Percentiles rank a stretch among this genome's conserved stretches.
Conservation (phyloP, 371 early-diverging fungal species). For the Mucor indicus region DNA sequence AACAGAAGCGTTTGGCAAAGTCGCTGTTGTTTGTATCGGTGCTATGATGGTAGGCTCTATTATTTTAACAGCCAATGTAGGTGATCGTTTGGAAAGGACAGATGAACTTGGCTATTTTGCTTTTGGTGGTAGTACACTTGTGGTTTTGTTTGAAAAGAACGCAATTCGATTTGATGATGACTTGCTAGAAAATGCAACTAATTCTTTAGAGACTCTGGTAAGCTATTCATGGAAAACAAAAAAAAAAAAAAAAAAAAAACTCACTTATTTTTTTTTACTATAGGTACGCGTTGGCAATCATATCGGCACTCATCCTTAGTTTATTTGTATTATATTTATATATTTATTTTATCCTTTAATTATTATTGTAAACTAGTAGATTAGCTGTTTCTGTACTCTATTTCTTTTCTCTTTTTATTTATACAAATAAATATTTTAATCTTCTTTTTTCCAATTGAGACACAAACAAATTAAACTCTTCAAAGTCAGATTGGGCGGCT, state of each 20-base stretch:
- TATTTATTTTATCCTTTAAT: too few species aligned
- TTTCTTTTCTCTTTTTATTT: too few species aligned
- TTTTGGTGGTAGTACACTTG: slow-evolving; percentile 79
- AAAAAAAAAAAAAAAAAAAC: too few species aligned
- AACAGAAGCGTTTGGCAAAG: slow-evolving; percentile 67
- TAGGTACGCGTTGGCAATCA: slow-evolving; percentile 28
- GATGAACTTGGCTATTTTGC: slow-evolving; percentile 86
- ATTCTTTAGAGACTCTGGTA: slow-evolving; percentile 57
- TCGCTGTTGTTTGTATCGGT: slow-evolving; percentile 75
- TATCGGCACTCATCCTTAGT: slow-evolving; percentile 15
- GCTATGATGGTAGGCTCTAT: slow-evolving; percentile 93
- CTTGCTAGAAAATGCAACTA: slow-evolving; percentile 55
- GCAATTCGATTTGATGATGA: slow-evolving; percentile 69
- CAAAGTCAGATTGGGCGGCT: too few species aligned
- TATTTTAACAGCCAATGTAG: slow-evolving; percentile 57
- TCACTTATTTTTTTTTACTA: too few species aligned
- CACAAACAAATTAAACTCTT: too few species aligned
- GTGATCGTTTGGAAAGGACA: slow-evolving; percentile 53
- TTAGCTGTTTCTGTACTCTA: too few species aligned
- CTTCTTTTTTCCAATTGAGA: too few species aligned
- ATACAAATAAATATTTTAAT: too few species aligned
- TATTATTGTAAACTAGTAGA: too few species aligned
- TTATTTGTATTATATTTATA: too few species aligned
- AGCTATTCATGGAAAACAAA: too few species aligned
- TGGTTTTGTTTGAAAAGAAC: slow-evolving; percentile 68